Evolutionary conservation across 73 alveolate genomes (phyloP).

Genomic region (Halteria grandinella): DNA sequence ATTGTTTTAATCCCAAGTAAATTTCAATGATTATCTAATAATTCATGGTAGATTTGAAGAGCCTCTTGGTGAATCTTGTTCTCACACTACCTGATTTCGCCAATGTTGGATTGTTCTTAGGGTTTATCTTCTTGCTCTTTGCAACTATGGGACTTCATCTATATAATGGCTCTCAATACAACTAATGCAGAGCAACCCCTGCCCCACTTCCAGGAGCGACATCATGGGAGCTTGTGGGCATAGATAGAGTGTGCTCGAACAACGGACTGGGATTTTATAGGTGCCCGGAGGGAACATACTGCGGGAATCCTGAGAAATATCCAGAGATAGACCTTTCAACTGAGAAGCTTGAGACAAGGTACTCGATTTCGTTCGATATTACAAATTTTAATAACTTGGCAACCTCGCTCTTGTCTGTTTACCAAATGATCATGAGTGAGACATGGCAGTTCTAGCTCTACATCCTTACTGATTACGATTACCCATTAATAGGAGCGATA

Average conservation of each 20-base stretch:
- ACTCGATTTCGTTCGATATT: too few relatives aligned
- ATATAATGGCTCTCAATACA: conserved; percentile 27
- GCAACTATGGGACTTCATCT: conserved; percentile 53
- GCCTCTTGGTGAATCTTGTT: conserved; percentile 12
- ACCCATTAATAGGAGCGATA: conserved; percentile 39
- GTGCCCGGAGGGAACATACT: conserved; percentile 38
- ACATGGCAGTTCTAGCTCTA: conserved; percentile 17
- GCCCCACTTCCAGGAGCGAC: too few relatives aligned
- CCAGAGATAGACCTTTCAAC: conserved; percentile 61
- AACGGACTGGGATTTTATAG: too few relatives aligned
- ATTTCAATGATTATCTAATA: too few relatives aligned
- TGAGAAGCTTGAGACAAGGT: too few relatives aligned
- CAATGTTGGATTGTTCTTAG: conserved; percentile 41
- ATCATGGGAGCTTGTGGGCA: too few relatives aligned
- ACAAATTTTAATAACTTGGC: conserved; percentile 25
- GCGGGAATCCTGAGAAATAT: conserved; percentile 49
- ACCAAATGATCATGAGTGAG: conserved; percentile 15
- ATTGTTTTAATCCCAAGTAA: too few relatives aligned
- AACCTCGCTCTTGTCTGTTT: conserved; percentile 11
- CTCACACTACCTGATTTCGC: conserved; percentile 50
- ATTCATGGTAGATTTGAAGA: too few relatives aligned
- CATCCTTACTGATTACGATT: conserved; percentile 33
- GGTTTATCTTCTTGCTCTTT: conserved; percentile 48
- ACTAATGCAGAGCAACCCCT: conserved; percentile 28
- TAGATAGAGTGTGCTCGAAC: too few relatives aligned